phyloP scores from a whole-genome alignment of 2,329 filamentous ascomycete genomes.

The Metarhizium album region DNA sequence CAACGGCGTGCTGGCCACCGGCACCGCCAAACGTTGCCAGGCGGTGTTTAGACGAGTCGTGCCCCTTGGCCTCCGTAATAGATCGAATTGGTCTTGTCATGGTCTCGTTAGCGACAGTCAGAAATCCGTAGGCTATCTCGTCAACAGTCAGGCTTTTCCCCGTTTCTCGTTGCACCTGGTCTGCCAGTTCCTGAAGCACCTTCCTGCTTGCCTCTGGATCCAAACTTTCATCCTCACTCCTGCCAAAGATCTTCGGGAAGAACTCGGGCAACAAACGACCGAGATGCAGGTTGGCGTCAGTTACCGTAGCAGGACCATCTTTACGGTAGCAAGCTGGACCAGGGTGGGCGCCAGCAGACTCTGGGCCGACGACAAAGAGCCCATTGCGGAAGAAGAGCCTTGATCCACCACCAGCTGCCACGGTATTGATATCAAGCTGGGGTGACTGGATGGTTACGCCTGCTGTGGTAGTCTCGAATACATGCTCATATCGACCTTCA shows the following conservation, averaged over 20 bases:
- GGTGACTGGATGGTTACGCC: conserved; percentile 70
- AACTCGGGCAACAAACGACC: conserved; percentile 50
- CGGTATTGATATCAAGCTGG: conserved; percentile 73
- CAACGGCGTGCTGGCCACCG: conserved; percentile 33
- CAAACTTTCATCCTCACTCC: conserved; percentile 17
- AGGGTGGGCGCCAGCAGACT: conserved; percentile 59
- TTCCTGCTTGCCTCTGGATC: conserved; percentile 28
- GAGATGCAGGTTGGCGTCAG: conserved; percentile 60
- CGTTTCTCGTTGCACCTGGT: conserved; percentile 25
- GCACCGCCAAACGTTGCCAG: conserved; percentile 27
- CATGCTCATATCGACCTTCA: conserved; percentile 27
- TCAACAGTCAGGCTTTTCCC: conserved; percentile 19
- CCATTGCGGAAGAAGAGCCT: conserved; percentile 61
- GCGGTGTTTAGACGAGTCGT: conserved; percentile 23
- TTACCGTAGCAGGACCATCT: conserved; percentile 59
- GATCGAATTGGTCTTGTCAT: conserved; percentile 26
- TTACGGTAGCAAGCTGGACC: conserved; percentile 67
- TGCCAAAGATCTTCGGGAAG: conserved; percentile 51
- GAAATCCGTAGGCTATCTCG: conserved; percentile 26
- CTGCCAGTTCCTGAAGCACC: conserved; percentile 31
- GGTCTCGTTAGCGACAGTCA: conserved; percentile 25
- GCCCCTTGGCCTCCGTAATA: conserved; percentile 25
- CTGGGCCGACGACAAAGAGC: conserved; percentile 62
- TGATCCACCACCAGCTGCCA: conserved; percentile 65
- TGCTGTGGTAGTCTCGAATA: conserved; percentile 66